Evolutionary conservation across 2,329 filamentous ascomycete species (phyloP).

Genomic region (Chrysoporthe puriensis): DNA sequence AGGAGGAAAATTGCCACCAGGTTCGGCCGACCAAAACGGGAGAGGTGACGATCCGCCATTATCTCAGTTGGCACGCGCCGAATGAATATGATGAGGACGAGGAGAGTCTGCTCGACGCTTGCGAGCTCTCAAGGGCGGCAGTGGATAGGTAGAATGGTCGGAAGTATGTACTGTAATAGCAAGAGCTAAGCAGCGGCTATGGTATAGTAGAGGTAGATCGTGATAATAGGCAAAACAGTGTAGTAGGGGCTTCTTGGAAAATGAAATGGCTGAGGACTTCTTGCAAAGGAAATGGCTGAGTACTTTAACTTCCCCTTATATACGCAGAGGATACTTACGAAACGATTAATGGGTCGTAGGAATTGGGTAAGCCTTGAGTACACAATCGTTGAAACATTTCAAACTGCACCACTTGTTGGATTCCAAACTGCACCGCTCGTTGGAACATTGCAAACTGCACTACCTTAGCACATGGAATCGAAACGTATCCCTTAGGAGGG

Average conservation of each 20-base stretch:
- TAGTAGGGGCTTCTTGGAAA: constrained; percentile 1
- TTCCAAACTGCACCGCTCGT: neutral
- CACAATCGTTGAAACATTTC: neutral
- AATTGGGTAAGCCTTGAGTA: neutral
- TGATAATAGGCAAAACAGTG: neutral
- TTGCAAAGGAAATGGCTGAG: constrained; percentile 1
- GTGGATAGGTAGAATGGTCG: neutral
- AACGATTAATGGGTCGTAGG: neutral
- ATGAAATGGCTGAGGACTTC: neutral
- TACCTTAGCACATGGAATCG: no score
- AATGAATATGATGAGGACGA: neutral
- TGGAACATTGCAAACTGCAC: neutral
- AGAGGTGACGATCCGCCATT: neutral
- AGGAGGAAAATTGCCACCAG: constrained; percentile 3
- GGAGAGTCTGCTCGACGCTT: neutral
- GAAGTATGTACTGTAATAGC: neutral
- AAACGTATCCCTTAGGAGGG: no score
- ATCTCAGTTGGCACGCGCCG: neutral
- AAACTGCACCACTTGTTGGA: neutral
- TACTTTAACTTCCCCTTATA: neutral
- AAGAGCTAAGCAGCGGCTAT: neutral
- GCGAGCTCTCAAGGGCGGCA: neutral
- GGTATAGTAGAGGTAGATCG: neutral
- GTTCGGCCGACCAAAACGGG: neutral
- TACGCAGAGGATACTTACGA: neutral